These are phyloP conservation scores for Plasmodium vivax DNA, from an alignment of 169 alveolate genomes.

Conservation along the genomic window DNA sequence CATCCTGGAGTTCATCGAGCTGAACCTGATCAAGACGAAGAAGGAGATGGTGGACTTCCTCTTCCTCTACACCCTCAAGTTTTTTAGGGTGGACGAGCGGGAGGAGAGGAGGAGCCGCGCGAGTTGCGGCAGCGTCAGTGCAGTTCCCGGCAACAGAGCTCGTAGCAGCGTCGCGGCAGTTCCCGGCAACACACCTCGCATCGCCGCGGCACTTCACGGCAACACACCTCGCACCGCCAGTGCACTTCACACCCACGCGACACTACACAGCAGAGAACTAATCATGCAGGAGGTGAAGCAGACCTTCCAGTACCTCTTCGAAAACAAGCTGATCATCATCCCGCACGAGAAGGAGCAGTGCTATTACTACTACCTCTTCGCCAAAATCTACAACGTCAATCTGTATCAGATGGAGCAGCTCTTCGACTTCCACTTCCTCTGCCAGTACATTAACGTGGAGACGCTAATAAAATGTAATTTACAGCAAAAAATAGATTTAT, in stretches of 20 bases:
- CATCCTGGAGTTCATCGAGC: conserved; percentile 27
- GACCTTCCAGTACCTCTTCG: conserved; percentile 42
- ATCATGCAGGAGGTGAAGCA: conserved; percentile 29
- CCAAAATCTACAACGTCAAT: conserved; percentile 5
- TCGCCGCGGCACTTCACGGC: too few relatives aligned
- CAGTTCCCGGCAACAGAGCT: too few relatives aligned
- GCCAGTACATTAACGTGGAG: conserved; percentile 17
- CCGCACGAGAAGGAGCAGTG: conserved; percentile 30
- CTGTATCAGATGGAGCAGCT: not conserved
- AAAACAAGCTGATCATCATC: conserved; percentile 47
- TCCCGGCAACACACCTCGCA: too few relatives aligned
- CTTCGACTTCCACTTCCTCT: conserved; percentile 18
- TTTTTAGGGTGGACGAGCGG: conserved; percentile 6
- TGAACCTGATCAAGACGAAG: conserved; percentile 52
- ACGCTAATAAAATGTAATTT: conserved; percentile 11
- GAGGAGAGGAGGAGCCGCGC: not conserved
- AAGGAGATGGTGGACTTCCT: conserved; percentile 22
- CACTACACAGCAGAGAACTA: too few relatives aligned
- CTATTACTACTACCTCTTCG: conserved; percentile 29
- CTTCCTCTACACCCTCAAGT: conserved; percentile 16
- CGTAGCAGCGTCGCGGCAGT: too few relatives aligned
- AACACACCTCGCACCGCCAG: too few relatives aligned
- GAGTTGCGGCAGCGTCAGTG: not conserved
- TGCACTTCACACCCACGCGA: too few relatives aligned
- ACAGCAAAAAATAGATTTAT: conserved; percentile 13